Evolutionary conservation across 495 filamentous ascomycete genomes (phyloP), one percentile per base, ranked within the genome.

Genomic region (Lasiosphaeria miniovina): DNA sequence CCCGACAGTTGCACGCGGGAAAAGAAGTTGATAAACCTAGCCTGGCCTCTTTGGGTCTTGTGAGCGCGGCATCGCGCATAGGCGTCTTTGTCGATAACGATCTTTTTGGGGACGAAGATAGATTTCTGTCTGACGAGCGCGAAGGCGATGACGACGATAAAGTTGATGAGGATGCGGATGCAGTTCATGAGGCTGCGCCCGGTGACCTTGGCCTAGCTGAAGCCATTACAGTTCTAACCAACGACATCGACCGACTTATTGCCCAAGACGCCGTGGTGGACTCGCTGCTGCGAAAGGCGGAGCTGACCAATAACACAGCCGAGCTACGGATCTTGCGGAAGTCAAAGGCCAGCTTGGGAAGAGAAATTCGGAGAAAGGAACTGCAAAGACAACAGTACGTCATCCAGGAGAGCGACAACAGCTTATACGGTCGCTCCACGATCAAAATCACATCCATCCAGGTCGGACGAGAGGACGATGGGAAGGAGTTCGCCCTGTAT

Each of bases 371-470:
- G 43, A 85, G 94, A 35, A 98, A 98, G 71, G 94, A 97, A 74
- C 81, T 99, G 67, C 95, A 99, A 73, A 82, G 91, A 45, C 93
- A 96, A 73, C 95, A 98, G 71, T 99, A 98, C 65, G 91, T 95
- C 62, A 86, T 97, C 43, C 95, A 99, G 71, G 93, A 98, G 71
- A 96, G 91, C 68, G 95, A 98, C 67, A 99, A 98, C 73, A 96
- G 92, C 71, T 78, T 99, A 45, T 97, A 94, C 71, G 94, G 94
- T 14, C 88, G 94, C 11, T 91, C 94, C 4, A 88, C 84, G 5
- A 84, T 98, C 60, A 87, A 82, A 55, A 97, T 99, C 74, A 92
- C 90, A 70, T 88, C 89, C 3, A 93, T 96, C 60, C 91, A 94
- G 71, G 90, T 96, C 49, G 94, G 91, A 15, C 89, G 83, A 60